Base-by-base conservation (phyloP, 2,329 filamentous ascomycete species). In the Lecanoromycetidae sp. region DNA sequence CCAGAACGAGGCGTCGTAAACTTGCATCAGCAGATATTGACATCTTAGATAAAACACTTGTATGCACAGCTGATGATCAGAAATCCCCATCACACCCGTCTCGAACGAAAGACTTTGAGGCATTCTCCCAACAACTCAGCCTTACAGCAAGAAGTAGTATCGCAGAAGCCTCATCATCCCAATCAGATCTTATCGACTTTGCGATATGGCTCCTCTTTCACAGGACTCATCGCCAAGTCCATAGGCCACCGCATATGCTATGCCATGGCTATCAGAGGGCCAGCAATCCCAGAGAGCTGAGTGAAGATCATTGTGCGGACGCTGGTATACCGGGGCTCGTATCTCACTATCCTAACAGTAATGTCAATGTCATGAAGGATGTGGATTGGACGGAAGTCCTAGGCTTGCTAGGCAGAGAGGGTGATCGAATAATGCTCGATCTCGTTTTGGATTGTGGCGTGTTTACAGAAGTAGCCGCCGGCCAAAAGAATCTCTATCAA, bases 381-480 rank as follows among this genome's bases (percentile, higher is more conserved):
- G 62, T 69, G 5, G 76, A 82, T 32, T 98, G 91, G 91, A 77
- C 80, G 10, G 75, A 82, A 48, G 60, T 95, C 9, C 74, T 93
- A 15, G 70, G 73, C 22, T 66, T 94, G 4, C 66, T 96, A 9
- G 91, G 90, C 0, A 74, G 73, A 50, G 77, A 78, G 39, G 85
- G 85, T 3, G 84, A 93, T 52, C 71, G 71, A 20, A 79, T 90
- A 50, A 86, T 95, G 76, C 72, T 85, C 43, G 74, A 83, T 55
- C 66, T 94, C 49, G 70, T 96, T 4, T 63, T 88, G 2, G 78
- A 91, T 51, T 85, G 81, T 61, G 82, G 84, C 5, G 66, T 96
- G 5, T 98, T 91, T 58, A 57, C 76, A 10, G 66, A 74, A 3
- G 63, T 93, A 9, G 65, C 76, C 32, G 68, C 68, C 20, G 75